Conservation (phyloP, 2,329 filamentous ascomycete species). For the Colletotrichum acutatum region DNA sequence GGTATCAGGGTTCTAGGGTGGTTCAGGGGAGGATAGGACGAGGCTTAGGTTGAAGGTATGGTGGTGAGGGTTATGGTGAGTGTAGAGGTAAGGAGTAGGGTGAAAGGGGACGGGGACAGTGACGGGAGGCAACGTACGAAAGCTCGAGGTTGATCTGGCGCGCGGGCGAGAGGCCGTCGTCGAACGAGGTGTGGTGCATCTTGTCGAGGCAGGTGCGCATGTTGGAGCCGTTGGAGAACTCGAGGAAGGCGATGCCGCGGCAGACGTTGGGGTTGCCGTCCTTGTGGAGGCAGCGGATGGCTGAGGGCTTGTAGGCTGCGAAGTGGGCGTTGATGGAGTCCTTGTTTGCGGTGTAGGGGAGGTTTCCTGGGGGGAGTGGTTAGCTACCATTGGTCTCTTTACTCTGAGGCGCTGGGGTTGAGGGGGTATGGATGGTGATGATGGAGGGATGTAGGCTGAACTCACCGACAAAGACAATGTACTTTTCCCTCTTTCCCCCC, state of each 20-base stretch:
- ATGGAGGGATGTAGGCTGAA: slow-evolving; percentile 39
- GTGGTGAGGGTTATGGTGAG: not conserved
- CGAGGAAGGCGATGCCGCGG: slow-evolving; percentile 86
- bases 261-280: slow-evolving; percentile 70
- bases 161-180: slow-evolving; percentile 62
- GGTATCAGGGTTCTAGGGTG: not conserved
- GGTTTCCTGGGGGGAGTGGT: slow-evolving; percentile 70
- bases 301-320: slow-evolving; percentile 74
- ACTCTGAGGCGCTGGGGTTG: no score
- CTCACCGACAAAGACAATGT: slow-evolving; percentile 81
- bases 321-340: slow-evolving; percentile 81
- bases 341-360: slow-evolving; percentile 84
- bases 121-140: no score
- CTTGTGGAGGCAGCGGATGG: slow-evolving; percentile 79
- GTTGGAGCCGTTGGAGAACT: slow-evolving; percentile 86
- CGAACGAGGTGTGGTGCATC: slow-evolving; percentile 87
- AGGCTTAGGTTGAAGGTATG: no score
- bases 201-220: slow-evolving; percentile 94
- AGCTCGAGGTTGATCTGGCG: slow-evolving; percentile 93
- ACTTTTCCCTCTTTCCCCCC: slow-evolving; percentile 62
- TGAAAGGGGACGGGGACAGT: not conserved
- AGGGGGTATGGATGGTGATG: not conserved
- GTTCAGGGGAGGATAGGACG: not conserved
- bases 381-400: slow-evolving; percentile 41
- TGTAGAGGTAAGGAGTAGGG: not conserved